A percentile compares a stretch with the other conserved stretches of the same genome.
phyloP scores from a whole-genome alignment of 768 basidiomycete genomes.

The Lactarius pseudohatsudake region DNA sequence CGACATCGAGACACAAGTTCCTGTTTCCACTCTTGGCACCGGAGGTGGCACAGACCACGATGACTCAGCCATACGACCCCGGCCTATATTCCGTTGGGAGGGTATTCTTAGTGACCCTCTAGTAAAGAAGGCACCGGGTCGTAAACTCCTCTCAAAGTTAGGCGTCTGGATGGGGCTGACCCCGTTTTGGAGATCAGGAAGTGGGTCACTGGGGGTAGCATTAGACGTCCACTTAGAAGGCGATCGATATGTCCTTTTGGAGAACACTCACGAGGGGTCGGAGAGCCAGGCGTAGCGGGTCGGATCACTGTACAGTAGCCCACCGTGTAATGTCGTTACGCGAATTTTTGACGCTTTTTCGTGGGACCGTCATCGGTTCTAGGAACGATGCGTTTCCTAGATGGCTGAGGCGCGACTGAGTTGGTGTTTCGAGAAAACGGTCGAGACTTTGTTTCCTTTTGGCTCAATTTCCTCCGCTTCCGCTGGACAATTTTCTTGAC shows the following conservation, averaged over 20 bases:
- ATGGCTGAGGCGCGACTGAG: conserved; percentile 9
- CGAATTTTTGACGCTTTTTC: conserved; percentile 31
- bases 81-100: conserved; percentile 71
- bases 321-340: conserved; percentile 8
- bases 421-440: conserved; percentile 49
- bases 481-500: conserved; percentile 88
- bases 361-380: conserved; percentile 16
- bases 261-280: conserved; percentile 14
- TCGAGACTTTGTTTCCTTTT: conserved; percentile 86
- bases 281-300: background rate
- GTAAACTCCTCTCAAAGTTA: conserved; percentile 44
- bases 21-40: conserved; percentile 58
- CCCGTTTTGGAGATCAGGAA: conserved; percentile 56
- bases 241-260: conserved; percentile 54
- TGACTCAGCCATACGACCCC: conserved; percentile 54
- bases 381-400: conserved; percentile 22
- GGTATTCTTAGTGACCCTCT: conserved; percentile 59
- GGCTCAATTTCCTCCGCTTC: conserved; percentile 81
- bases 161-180: conserved; percentile 69
- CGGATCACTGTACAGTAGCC: background rate
- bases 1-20: conserved; percentile 50
- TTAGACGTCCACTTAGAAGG: conserved; percentile 57
- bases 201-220: conserved; percentile 54
- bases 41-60: conserved; percentile 75
- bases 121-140: conserved; percentile 30